Evolutionary conservation across 2,329 filamentous ascomycete species (phyloP).

Genomic region (Alternaria rosae): DNA sequence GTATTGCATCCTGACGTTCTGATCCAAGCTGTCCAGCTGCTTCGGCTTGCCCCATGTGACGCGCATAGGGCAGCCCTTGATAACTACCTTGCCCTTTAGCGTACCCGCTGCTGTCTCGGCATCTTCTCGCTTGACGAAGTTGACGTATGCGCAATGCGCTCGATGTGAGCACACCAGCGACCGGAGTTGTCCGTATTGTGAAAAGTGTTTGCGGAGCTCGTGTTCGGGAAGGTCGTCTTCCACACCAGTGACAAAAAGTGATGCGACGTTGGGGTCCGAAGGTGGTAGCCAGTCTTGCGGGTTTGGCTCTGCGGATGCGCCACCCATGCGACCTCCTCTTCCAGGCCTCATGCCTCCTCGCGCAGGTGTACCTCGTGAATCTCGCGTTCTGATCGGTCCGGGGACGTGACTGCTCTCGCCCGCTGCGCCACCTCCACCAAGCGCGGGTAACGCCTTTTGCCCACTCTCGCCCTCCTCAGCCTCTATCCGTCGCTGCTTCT

Average conservation of each 20-base stretch:
- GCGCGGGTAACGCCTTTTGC: slow-evolving; percentile 54
- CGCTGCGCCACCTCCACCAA: slow-evolving; percentile 39
- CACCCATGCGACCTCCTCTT: slow-evolving; percentile 57
- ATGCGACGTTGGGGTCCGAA: slow-evolving; percentile 83
- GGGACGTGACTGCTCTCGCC: slow-evolving; percentile 53
- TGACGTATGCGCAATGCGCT: slow-evolving; percentile 96
- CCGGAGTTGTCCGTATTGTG: slow-evolving; percentile 85
- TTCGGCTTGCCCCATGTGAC: slow-evolving; percentile 94
- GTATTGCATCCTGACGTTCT: slow-evolving; percentile 82
- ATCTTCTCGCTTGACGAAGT: slow-evolving; percentile 83
- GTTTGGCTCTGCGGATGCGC: slow-evolving; percentile 76
- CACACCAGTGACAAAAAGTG: slow-evolving; percentile 91
- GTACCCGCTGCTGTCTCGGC: slow-evolving; percentile 86
- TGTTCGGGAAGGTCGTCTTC: slow-evolving; percentile 96
- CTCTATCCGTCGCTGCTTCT: slow-evolving; percentile 81
- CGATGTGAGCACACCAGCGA: slow-evolving; percentile 96
- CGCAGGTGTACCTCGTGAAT: slow-evolving; percentile 53
- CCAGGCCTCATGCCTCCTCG: slow-evolving; percentile 51
- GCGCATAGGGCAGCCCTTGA: slow-evolving; percentile 87
- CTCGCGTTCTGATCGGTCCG: slow-evolving; percentile 81
- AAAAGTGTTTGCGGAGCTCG: slow-evolving; percentile 89
- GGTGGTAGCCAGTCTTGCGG: slow-evolving; percentile 88
- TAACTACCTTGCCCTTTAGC: slow-evolving; percentile 86
- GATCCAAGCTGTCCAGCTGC: slow-evolving; percentile 88
- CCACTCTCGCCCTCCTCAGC: slow-evolving; percentile 55